Percentiles rank a stretch among this genome's conserved stretches.
These are phyloP conservation scores for Aspergillus pseudonomiae DNA, from an alignment of 2,329 filamentous ascomycete species.

Conservation along the genomic window DNA sequence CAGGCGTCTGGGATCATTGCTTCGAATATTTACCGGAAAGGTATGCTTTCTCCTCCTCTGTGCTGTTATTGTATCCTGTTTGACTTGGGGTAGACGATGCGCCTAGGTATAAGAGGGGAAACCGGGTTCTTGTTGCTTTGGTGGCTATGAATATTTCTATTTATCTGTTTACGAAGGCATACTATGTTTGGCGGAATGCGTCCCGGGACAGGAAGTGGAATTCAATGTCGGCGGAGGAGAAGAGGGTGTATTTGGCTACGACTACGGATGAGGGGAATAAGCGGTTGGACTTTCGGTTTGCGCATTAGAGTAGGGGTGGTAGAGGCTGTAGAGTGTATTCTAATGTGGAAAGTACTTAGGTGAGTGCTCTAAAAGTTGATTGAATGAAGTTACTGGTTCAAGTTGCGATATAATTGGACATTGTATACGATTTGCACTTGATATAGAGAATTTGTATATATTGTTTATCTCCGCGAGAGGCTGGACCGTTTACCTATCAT, in stretches of 20 bases:
- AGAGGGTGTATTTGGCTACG: not conserved
- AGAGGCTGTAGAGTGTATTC: too few relatives aligned
- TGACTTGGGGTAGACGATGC: not conserved
- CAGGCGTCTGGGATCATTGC: constrained; percentile 37
- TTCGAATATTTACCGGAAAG: constrained; percentile 26
- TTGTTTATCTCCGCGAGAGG: too few relatives aligned
- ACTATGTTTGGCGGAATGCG: not conserved
- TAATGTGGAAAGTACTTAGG: too few relatives aligned
- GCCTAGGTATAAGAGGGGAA: not conserved
- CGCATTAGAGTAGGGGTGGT: not conserved
- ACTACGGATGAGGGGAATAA: constrained; percentile 1
- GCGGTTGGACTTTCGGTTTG: not conserved
- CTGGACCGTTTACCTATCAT: too few relatives aligned
- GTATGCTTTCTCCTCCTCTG: not conserved
- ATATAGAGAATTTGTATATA: too few relatives aligned
- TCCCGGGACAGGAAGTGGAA: not conserved
- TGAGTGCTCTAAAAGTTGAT: too few relatives aligned
- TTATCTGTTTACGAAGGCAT: not conserved
- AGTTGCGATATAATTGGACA: too few relatives aligned
- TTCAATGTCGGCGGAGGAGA: not conserved
- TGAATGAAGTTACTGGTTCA: too few relatives aligned
- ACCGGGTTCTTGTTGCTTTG: not conserved
- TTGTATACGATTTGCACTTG: too few relatives aligned
- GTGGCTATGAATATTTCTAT: not conserved
- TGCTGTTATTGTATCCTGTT: not conserved